phyloP scores from a whole-genome alignment of 1,284 basidiomycete genomes.

The Microbotryomycetes sp. region DNA sequence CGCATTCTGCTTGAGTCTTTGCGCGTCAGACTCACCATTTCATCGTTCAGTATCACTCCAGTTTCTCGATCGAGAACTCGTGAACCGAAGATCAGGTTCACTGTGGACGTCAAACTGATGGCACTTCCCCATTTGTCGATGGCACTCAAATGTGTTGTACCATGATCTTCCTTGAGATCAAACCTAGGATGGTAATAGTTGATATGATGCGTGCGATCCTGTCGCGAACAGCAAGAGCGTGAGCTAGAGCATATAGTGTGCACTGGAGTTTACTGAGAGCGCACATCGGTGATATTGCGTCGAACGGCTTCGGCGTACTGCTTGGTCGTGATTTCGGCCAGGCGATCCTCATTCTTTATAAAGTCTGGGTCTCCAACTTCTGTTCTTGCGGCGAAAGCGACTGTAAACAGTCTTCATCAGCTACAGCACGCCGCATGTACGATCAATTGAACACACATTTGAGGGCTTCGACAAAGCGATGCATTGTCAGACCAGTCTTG shows the following conservation, averaged over 20 bases:
- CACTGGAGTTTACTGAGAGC: conserved; percentile 34
- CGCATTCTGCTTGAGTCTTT: conserved; percentile 18
- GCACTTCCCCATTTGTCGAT: conserved; percentile 79
- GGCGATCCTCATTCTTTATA: conserved; percentile 52
- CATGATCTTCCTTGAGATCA: conserved; percentile 70
- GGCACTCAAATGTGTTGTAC: conserved; percentile 78
- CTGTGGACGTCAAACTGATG: conserved; percentile 74
- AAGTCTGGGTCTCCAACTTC: conserved; percentile 71
- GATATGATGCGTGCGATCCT: conserved; percentile 71
- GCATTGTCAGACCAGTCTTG: conserved; percentile 55
- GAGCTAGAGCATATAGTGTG: not conserved
- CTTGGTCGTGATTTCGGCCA: conserved; percentile 64
- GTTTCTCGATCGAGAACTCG: conserved; percentile 73
- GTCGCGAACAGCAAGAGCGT: conserved; percentile 10
- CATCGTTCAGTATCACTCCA: conserved; percentile 83
- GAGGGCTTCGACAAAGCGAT: conserved; percentile 66
- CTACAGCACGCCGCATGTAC: no score
- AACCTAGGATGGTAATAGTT: conserved; percentile 78
- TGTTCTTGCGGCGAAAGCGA: conserved; percentile 55
- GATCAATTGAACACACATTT: conserved; percentile 54
- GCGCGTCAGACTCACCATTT: conserved; percentile 46
- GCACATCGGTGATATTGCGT: conserved; percentile 69
- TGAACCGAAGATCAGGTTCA: conserved; percentile 83
- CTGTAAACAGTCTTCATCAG: no score
- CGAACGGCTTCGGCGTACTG: conserved; percentile 58